Evolutionary conservation across 805 yeast genomes (phyloP).

Genomic region (Clavispora santaluciae): DNA sequence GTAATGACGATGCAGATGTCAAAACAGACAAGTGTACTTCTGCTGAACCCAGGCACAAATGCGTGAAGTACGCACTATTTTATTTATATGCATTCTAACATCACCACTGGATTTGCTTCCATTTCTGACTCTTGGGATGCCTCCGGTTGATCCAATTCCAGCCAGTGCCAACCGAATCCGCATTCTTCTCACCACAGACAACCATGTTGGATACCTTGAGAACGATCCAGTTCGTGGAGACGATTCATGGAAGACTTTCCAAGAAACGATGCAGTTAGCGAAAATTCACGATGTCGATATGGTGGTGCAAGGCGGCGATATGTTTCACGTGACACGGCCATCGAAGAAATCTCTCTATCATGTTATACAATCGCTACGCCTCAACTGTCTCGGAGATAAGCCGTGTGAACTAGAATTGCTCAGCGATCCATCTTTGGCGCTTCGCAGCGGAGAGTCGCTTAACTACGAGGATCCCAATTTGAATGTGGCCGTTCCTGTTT

Average conservation of each 20-base stretch:
- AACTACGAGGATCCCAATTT: conserved; percentile 89
- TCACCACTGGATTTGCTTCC: background rate
- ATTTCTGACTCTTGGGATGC: conserved; percentile 20
- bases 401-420: conserved; percentile 83
- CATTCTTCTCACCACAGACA: conserved; percentile 85
- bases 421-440: conserved; percentile 66
- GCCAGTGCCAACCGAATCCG: conserved; percentile 65
- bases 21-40: too few species aligned
- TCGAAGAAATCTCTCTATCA: conserved; percentile 80
- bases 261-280: conserved; percentile 76
- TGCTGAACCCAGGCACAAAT: too few species aligned
- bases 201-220: conserved; percentile 93
- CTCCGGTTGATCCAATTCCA: conserved; percentile 36
- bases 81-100: conserved; percentile 1
- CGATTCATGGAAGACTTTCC: conserved; percentile 84
- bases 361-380: conserved; percentile 66
- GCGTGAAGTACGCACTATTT: background rate
- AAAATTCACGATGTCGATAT: conserved; percentile 70
- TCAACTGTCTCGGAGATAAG: conserved; percentile 74
- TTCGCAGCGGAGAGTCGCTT: conserved; percentile 62
- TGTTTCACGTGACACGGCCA: conserved; percentile 89
- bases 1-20: too few species aligned
- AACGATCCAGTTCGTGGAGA: conserved; percentile 85
- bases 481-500: conserved; percentile 84
- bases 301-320: conserved; percentile 88